Conservation (phyloP, 2,329 filamentous ascomycete genomes). For the Gremmenia infestans region DNA sequence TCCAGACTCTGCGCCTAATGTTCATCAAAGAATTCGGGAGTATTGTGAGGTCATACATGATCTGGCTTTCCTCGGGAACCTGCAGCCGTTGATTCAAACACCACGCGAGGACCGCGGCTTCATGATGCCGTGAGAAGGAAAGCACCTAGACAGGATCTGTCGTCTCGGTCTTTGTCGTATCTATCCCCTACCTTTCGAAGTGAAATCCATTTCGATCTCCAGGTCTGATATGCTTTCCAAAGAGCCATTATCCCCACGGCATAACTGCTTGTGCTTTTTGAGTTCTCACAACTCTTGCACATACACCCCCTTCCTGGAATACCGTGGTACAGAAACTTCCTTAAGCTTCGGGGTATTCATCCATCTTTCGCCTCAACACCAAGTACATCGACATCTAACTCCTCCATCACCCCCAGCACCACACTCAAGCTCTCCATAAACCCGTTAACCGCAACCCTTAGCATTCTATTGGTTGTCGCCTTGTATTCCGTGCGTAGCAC, state of each 20-base stretch:
- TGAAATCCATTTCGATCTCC: too few species aligned
- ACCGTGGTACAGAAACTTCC: too few species aligned
- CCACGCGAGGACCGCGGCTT: not conserved
- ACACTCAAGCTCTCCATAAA: conserved; percentile 89
- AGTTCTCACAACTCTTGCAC: not conserved
- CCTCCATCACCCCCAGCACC: conserved; percentile 83
- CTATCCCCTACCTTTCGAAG: not conserved
- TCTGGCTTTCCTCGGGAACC: too few species aligned
- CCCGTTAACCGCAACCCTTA: conserved; percentile 91
- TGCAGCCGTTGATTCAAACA: not conserved
- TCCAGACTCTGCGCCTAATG: too few species aligned
- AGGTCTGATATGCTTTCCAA: not conserved
- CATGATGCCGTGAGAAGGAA: not conserved
- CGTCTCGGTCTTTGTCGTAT: not conserved
- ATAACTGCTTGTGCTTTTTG: not conserved
- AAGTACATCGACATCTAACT: conserved; percentile 80
- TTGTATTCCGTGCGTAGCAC: conserved; percentile 72
- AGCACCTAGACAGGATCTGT: too few species aligned
- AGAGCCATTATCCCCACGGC: not conserved
- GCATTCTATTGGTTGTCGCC: conserved; percentile 92
- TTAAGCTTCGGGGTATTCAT: not conserved
- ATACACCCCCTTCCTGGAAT: too few species aligned
- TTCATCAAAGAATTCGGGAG: too few species aligned
- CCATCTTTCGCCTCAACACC: conserved; percentile 36
- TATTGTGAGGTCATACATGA: too few species aligned